phyloP scores from a whole-genome alignment of 495 filamentous ascomycete genomes.

The Saxispiralis lemnorum region DNA sequence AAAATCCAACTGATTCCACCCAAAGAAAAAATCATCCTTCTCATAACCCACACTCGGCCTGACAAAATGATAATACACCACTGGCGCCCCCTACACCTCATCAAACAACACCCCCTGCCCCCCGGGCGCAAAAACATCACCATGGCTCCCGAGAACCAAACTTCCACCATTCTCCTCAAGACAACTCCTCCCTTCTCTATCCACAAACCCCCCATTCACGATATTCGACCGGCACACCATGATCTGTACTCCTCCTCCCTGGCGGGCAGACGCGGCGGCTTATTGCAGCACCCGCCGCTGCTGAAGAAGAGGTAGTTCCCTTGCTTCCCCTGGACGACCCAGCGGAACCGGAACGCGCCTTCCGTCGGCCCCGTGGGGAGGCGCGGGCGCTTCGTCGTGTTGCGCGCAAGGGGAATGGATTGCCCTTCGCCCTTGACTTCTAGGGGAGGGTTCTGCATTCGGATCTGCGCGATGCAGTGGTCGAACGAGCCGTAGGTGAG shows the following conservation, averaged over 20 bases:
- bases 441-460: conserved; percentile 28
- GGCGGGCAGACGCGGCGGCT: conserved; percentile 31
- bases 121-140: conserved; percentile 50
- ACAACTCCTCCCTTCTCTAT: conserved; percentile 30
- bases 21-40: too few relatives aligned
- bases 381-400: too few relatives aligned
- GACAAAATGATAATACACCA: conserved; percentile 59
- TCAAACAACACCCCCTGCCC: conserved; percentile 44
- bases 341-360: conserved; percentile 4
- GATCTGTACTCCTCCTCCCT: conserved; percentile 48
- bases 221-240: conserved; percentile 39
- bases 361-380: neutral
- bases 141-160: conserved; percentile 43
- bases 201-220: conserved; percentile 40
- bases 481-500: conserved; percentile 56
- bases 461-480: conserved; percentile 44
- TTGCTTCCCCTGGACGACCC: too few relatives aligned
- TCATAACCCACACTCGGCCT: conserved; percentile 46
- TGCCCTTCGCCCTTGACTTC: too few relatives aligned
- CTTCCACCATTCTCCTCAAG: conserved; percentile 37
- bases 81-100: conserved; percentile 26
- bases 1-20: too few relatives aligned
- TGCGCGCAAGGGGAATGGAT: too few relatives aligned
- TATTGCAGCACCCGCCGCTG: conserved; percentile 42
- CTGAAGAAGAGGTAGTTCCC: conserved; percentile 46